These are phyloP conservation scores for Suillus fuscotomentosus DNA, from an alignment of 768 basidiomycete species.

Conservation along the genomic window DNA sequence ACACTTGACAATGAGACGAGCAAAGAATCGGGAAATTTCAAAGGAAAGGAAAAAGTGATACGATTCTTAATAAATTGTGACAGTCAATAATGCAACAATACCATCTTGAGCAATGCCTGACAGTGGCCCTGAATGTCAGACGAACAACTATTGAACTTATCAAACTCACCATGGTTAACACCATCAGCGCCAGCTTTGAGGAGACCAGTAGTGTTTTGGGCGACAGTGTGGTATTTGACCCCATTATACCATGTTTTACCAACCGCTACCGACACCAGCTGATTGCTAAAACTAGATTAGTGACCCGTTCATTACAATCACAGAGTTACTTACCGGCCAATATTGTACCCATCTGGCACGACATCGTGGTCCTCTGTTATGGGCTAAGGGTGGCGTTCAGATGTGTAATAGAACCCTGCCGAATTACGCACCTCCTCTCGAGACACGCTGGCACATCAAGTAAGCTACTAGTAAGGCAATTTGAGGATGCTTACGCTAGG, in stretches of 20 bases:
- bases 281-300: slow-evolving; percentile 26
- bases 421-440: slow-evolving; percentile 37
- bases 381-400: slow-evolving; percentile 18
- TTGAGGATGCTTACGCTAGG: slow-evolving; percentile 44
- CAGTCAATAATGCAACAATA: slow-evolving; percentile 53
- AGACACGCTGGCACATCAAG: slow-evolving; percentile 37
- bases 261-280: slow-evolving; percentile 37
- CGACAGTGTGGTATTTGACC: slow-evolving; percentile 47
- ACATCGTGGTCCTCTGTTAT: slow-evolving; percentile 38
- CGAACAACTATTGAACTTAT: not conserved
- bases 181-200: slow-evolving; percentile 50
- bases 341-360: slow-evolving; percentile 47
- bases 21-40: not conserved
- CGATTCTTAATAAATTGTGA: slow-evolving; percentile 38
- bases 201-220: slow-evolving; percentile 50
- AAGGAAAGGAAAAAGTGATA: not conserved
- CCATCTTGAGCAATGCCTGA: slow-evolving; percentile 66
- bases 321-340: slow-evolving; percentile 37
- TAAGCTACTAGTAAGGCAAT: not conserved
- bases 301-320: not conserved
- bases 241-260: slow-evolving; percentile 41
- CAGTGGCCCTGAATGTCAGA: slow-evolving; percentile 6
- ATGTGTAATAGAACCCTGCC: not conserved
- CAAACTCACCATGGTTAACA: slow-evolving; percentile 49
- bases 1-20: not conserved